Conservation (phyloP, 2,329 filamentous ascomycete genomes). For the Nothopassalora personata region DNA sequence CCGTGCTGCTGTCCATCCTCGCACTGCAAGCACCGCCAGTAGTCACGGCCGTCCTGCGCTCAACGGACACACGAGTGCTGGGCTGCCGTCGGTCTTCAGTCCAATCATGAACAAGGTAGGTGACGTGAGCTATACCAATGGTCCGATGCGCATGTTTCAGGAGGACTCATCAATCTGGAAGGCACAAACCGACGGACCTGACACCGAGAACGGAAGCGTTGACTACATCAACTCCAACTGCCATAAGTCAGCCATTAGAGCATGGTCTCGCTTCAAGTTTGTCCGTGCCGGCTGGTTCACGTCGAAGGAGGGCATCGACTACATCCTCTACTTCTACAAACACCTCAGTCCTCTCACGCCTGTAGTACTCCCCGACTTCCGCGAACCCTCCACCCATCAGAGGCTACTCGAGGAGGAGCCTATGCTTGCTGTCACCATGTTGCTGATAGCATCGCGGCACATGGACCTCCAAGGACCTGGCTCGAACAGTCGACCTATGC, state of each 20-base stretch:
- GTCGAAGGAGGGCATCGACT: constrained; percentile 83
- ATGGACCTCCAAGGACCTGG: constrained; percentile 73
- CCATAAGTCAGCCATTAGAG: constrained; percentile 59
- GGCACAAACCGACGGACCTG: constrained; percentile 21
- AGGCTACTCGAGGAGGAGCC: constrained; percentile 85
- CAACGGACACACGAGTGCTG: constrained; percentile 20
- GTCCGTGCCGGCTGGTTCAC: constrained; percentile 98
- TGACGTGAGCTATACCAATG: constrained; percentile 18
- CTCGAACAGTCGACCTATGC: constrained; percentile 74
- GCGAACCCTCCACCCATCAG: constrained; percentile 70
- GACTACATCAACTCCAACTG: constrained; percentile 3
- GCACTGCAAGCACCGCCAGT: constrained; percentile 41
- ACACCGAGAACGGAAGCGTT: constrained; percentile 10
- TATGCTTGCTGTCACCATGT: constrained; percentile 81
- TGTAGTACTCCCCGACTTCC: constrained; percentile 86
- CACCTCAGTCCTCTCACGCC: constrained; percentile 88
- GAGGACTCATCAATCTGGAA: constrained; percentile 21
- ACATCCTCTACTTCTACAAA: constrained; percentile 93
- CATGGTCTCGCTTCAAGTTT: constrained; percentile 90
- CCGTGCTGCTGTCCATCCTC: constrained; percentile 61
- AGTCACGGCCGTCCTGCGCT: constrained; percentile 22
- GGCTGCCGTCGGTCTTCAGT: constrained; percentile 21
- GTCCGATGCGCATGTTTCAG: constrained; percentile 19
- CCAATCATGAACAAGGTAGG: constrained; percentile 20
- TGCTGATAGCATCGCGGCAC: constrained; percentile 88